Base-by-base conservation (phyloP, 352 stramenopile species). In the Elongisporangium prolatum region DNA sequence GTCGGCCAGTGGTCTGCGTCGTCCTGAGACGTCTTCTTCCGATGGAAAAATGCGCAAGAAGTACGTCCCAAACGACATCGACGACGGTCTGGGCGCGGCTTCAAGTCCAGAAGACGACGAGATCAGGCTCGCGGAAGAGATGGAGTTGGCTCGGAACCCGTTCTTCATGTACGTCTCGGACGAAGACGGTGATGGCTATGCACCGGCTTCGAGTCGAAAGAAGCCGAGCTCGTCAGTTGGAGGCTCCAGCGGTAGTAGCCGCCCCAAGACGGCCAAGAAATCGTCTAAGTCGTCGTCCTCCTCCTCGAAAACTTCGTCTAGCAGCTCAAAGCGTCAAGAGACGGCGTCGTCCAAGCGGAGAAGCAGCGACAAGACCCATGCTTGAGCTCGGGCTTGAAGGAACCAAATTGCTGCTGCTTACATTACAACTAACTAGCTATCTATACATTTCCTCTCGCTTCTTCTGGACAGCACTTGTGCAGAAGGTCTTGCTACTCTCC, bases 101-200 rank as follows among this genome's bases (percentile, higher is more conserved):
- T 61, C 17, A 48, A 71, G 7, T 61, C 66, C 14, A 61, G 79
- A 89, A 21, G 84, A 89, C 24, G 81, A 88, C 38, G 77, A 91
- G 62, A 84, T 91, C 54, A 67, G 77, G 14, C 67, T 74, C 18
- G 76, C 77, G 0, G 80, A 89, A 22, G 83, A 91, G 52, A 68
- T 91, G 28, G 80, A 93, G 60, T 65, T 89, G 10, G 67, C 75
- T 40, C 72, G 80, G 6, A 91, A 93, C 56, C 82, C 82, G 21
- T 94, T 91, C 60, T 89, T 94, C 49, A 73, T 92, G 53, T 94
- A 94, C 67, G 78, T 91, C 21, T 88, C 78, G 4, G 84, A 94
- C 56, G 86, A 90, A 0, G 81, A 93, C 61, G 77, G 80, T 6
- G 81, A 92, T 48, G 84, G 84, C 13, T 92, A 91, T 55, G 84